Evolutionary conservation across 495 filamentous ascomycete species (phyloP).

Genomic region (Jackrogersella multiformis): DNA sequence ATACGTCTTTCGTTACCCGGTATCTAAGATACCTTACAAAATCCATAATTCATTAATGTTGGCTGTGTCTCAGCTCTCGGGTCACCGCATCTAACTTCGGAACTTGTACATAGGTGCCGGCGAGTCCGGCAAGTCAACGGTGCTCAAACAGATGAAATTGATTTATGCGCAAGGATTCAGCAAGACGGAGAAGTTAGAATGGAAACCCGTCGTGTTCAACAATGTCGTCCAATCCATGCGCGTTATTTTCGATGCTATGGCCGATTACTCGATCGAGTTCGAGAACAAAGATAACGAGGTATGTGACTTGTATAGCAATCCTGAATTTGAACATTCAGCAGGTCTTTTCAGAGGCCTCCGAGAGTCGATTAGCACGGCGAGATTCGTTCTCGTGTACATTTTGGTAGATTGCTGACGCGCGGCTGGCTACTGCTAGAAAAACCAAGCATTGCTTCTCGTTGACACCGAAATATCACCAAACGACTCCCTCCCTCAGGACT

Average conservation of each 20-base stretch:
- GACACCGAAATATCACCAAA: constrained; percentile 81
- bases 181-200: constrained; percentile 89
- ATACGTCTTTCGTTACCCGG: too few species aligned
- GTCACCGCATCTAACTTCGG: constrained; percentile 41
- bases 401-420: constrained; percentile 34
- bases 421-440: constrained; percentile 49
- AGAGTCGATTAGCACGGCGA: constrained; percentile 6
- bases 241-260: constrained; percentile 93
- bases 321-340: constrained; percentile 23
- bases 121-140: constrained; percentile 97
- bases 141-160: constrained; percentile 99
- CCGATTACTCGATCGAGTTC: constrained; percentile 79
- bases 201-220: constrained; percentile 91
- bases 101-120: constrained; percentile 75
- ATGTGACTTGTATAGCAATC: constrained; percentile 48
- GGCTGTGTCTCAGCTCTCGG: constrained; percentile 34
- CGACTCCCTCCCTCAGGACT: constrained; percentile 74
- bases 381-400: too few species aligned
- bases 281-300: constrained; percentile 82
- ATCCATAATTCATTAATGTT: constrained; percentile 20
- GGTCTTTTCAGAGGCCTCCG: constrained; percentile 26
- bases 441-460: constrained; percentile 61
- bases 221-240: constrained; percentile 91
- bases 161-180: constrained; percentile 95
- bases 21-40: constrained; percentile 14